Evolutionary conservation across 768 basidiomycete species (phyloP), one percentile per base, ranked within the genome.

Genomic region (Suillus subalutaceus): DNA sequence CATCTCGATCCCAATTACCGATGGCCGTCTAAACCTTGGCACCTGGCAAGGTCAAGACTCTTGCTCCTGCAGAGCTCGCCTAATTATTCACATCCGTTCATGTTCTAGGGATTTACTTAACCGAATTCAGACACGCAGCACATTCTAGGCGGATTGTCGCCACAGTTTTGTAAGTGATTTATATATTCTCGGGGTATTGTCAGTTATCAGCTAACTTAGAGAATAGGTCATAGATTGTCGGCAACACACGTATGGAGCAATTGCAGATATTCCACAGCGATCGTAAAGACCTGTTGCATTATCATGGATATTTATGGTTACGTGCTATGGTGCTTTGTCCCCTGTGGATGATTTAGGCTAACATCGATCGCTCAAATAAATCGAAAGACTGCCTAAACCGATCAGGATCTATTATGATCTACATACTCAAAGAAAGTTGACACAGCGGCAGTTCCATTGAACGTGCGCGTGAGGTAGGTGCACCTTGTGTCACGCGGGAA

Each of bases 11-110:
- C 96, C 96, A 4, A 93, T 98, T 70, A 91, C 91, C 3, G 84
- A 90, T 65, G 93, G 87, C 7, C 79, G 82, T 57, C 79, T 97
- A 69, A 92, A 90, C 68, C 79, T 97, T 60, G 96, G 96, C 13
- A 96, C 93, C 30, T 97, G 96, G 96, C 96, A 97, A 85, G 95
- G 93, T 86, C 59, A 77, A 72, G 30, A 63, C 65, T 52, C 10
- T 57, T 60, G 23, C 16, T n/a, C n/a, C 59, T 56, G 38, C 32
- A 35, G 30, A 53, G n/a, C 26, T 50, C 20, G 10, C 53, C 4
- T 20, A 18, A 30, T 46, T 46, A 44, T 46, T 43, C 35, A 43
- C 32, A 35, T 23, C 4, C 23, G 5, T 44, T n/a, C 20, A 32
- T 41, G 35, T 43, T 35, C 10, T 56, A 84, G 93, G 95, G 1